These are phyloP conservation scores for Aspergillus hancockii DNA, from an alignment of 495 filamentous ascomycete species.

Conservation along the genomic window DNA sequence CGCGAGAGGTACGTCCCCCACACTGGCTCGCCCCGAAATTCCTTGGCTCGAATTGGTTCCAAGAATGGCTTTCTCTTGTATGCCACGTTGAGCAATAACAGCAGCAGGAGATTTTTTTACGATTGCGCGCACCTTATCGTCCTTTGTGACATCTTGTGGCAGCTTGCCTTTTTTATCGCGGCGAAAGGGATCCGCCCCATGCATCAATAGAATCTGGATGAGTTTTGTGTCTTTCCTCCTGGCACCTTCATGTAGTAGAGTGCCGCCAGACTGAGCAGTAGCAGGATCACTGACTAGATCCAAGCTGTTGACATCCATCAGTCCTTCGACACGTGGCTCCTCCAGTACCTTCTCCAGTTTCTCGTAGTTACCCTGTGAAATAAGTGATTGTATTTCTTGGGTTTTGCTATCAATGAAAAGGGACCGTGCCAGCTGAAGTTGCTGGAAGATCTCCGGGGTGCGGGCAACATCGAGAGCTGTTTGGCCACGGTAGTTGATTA, in stretches of 20 bases:
- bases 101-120: conserved; percentile 94
- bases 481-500: conserved; percentile 86
- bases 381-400: conserved; percentile 75
- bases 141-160: conserved; percentile 95
- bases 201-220: conserved; percentile 85
- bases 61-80: conserved; percentile 94
- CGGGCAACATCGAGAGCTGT: conserved; percentile 86
- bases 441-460: conserved; percentile 92
- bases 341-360: conserved; percentile 75
- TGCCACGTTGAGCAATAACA: conserved; percentile 88
- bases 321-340: conserved; percentile 78
- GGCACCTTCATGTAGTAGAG: conserved; percentile 90
- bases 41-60: conserved; percentile 69
- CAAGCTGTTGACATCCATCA: conserved; percentile 85
- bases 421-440: conserved; percentile 86
- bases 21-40: conserved; percentile 48
- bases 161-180: conserved; percentile 93
- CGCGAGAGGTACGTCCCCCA: conserved; percentile 64
- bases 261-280: conserved; percentile 77
- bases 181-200: conserved; percentile 96
- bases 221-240: conserved; percentile 79
- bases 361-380: conserved; percentile 71
- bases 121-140: conserved; percentile 82
- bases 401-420: conserved; percentile 86
- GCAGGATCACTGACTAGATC: conserved; percentile 81